phyloP scores from a whole-genome alignment of 805 yeast genomes.

The Clavispora fructus region DNA sequence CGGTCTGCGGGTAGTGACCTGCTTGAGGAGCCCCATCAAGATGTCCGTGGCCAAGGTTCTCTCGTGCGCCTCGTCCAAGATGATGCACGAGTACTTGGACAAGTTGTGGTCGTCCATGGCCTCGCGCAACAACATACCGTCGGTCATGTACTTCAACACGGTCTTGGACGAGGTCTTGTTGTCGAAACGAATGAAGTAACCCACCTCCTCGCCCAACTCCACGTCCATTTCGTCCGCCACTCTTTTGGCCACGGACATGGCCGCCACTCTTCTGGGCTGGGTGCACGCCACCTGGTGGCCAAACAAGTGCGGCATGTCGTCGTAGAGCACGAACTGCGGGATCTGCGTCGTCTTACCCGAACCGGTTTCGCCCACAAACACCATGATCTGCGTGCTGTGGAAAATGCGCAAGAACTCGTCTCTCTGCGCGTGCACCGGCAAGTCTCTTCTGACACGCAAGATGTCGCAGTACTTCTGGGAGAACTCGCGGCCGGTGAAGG shows the following conservation, averaged over 20 bases:
- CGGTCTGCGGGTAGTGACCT: slow-evolving; percentile 71
- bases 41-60: slow-evolving; percentile 96
- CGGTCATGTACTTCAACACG: slow-evolving; percentile 92
- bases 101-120: slow-evolving; percentile 95
- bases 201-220: slow-evolving; percentile 86
- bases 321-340: slow-evolving; percentile 90
- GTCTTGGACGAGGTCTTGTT: slow-evolving; percentile 79
- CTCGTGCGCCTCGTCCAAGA: slow-evolving; percentile 97
- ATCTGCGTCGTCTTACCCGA: slow-evolving; percentile 98
- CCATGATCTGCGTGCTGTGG: slow-evolving; percentile 90
- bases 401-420: slow-evolving; percentile 80
- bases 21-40: slow-evolving; percentile 88
- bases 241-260: slow-evolving; percentile 96
- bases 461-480: slow-evolving; percentile 71
- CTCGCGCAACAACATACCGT: slow-evolving; percentile 95
- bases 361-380: slow-evolving; percentile 98
- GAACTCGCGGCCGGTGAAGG: slow-evolving; percentile 70
- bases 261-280: slow-evolving; percentile 96
- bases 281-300: slow-evolving; percentile 93
- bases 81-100: slow-evolving; percentile 77
- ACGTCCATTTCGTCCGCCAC: slow-evolving; percentile 98
- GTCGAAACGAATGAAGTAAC: slow-evolving; percentile 92
- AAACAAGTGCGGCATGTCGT: slow-evolving; percentile 83
- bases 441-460: slow-evolving; percentile 69
- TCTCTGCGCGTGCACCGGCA: slow-evolving; percentile 93